A percentile compares a stretch with the other conserved stretches of the same genome.
phyloP scores from a whole-genome alignment of 208 protist genomes.

The Acanthamoeba sp. region DNA sequence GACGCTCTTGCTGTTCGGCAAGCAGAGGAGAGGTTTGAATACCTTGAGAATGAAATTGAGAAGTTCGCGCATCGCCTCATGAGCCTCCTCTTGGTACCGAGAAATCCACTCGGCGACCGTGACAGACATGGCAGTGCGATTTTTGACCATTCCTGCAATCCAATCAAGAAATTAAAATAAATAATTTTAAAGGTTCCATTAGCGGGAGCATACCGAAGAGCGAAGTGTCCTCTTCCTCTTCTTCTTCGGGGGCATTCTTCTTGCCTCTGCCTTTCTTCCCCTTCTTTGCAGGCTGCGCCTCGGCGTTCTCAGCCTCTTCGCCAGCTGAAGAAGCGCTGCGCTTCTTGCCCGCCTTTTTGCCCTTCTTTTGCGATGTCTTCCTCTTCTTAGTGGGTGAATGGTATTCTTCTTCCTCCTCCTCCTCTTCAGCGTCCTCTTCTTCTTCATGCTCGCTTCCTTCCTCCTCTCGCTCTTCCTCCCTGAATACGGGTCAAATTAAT shows the following conservation, averaged over 20 bases:
- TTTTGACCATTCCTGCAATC: constrained; percentile 36
- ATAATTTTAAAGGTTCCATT: background rate
- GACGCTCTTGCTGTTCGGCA: background rate
- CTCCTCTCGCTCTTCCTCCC: background rate
- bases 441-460: background rate
- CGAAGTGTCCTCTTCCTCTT: constrained; percentile 66
- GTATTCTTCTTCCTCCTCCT: background rate
- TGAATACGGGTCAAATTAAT: background rate
- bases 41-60: constrained; percentile 74
- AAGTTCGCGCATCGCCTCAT: constrained; percentile 58
- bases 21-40: background rate
- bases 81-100: constrained; percentile 33
- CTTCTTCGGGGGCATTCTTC: background rate
- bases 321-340: background rate
- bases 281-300: background rate
- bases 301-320: background rate
- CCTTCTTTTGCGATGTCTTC: constrained; percentile 31
- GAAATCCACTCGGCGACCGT: constrained; percentile 72
- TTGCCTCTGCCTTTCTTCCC: background rate
- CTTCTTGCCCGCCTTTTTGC: background rate
- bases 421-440: background rate
- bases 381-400: constrained; percentile 24
- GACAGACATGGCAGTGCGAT: constrained; percentile 41
- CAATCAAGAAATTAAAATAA: background rate
- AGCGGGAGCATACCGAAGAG: background rate